These are phyloP conservation scores for Furcasterigmium furcatum DNA, from an alignment of 2,329 filamentous ascomycete species.

Conservation along the genomic window DNA sequence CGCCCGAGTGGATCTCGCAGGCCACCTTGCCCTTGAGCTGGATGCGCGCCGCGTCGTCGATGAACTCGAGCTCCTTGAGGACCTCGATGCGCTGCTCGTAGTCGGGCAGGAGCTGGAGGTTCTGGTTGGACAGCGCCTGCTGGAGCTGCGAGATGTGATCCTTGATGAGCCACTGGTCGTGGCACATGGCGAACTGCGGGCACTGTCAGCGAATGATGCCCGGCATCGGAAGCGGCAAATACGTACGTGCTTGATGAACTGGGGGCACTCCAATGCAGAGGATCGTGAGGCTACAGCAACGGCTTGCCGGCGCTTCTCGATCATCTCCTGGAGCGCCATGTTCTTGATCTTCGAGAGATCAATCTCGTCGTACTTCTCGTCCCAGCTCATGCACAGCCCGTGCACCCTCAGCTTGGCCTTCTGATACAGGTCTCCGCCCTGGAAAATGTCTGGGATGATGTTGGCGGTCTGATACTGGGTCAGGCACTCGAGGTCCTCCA, in stretches of 20 bases:
- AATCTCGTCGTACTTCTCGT: slow-evolving; percentile 76
- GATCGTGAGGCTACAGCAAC: slow-evolving; percentile 61
- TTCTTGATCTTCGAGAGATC: slow-evolving; percentile 82
- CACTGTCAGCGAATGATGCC: slow-evolving; percentile 33
- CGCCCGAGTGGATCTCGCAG: slow-evolving; percentile 95
- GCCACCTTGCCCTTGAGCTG: slow-evolving; percentile 98
- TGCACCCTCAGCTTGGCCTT: slow-evolving; percentile 66
- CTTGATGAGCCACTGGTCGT: slow-evolving; percentile 94
- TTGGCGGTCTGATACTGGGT: slow-evolving; percentile 64
- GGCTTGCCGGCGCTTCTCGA: slow-evolving; percentile 67
- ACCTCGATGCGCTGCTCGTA: slow-evolving; percentile 95
- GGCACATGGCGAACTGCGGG: slow-evolving; percentile 86
- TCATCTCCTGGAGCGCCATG: slow-evolving; percentile 73
- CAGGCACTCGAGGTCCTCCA: slow-evolving; percentile 80
- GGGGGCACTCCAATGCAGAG: slow-evolving; percentile 65
- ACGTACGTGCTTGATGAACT: slow-evolving; percentile 85
- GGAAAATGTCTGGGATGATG: slow-evolving; percentile 57
- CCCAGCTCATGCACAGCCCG: slow-evolving; percentile 72
- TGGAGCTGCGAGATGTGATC: slow-evolving; percentile 88
- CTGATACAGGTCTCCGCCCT: slow-evolving; percentile 43
- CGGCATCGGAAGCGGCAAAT: slow-evolving; percentile 2
- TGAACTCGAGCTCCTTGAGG: slow-evolving; percentile 85
- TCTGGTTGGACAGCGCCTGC: slow-evolving; percentile 90
- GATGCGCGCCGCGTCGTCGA: slow-evolving; percentile 82
- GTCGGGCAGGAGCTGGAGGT: slow-evolving; percentile 90